Conservation (phyloP, 1,284 basidiomycete species). For the Ustanciosporium gigantosporum region DNA sequence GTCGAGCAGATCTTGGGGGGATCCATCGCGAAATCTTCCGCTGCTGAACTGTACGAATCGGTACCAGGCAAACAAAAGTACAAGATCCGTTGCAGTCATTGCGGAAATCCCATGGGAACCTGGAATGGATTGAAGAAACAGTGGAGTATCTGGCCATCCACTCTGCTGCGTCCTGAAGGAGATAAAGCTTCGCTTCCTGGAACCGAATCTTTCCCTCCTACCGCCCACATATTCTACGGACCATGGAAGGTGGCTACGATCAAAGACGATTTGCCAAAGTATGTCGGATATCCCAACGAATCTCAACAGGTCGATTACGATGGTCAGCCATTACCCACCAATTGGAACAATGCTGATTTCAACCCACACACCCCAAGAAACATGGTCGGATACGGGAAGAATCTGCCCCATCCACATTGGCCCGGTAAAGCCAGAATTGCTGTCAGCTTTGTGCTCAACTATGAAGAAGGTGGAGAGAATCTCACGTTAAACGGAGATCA, state of each 20-base stretch:
- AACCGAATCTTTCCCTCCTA: constrained; percentile 11
- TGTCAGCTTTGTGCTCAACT: constrained; percentile 62
- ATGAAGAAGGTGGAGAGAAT: constrained; percentile 62
- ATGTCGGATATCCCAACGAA: constrained; percentile 20
- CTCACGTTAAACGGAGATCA: constrained; percentile 58
- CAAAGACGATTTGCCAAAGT: constrained; percentile 30
- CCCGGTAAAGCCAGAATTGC: constrained; percentile 61
- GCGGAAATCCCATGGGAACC: constrained; percentile 50
- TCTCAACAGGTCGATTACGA: constrained; percentile 26
- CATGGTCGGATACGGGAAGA: constrained; percentile 60
- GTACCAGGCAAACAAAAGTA: constrained; percentile 40
- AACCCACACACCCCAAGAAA: constrained; percentile 46
- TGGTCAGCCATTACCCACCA: constrained; percentile 13
- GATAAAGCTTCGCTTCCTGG: constrained; percentile 10
- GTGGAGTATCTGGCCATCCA: constrained; percentile 51
- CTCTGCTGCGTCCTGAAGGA: constrained; percentile 26
- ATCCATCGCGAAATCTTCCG: constrained; percentile 7
- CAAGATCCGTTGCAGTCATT: constrained; percentile 48
- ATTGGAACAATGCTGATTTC: constrained; percentile 12
- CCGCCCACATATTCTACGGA: constrained; percentile 32
- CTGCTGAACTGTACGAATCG: constrained; percentile 35
- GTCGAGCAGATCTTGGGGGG: background rate
- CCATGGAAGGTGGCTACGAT: constrained; percentile 22
- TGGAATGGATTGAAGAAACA: constrained; percentile 46
- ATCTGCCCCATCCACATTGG: constrained; percentile 61